A percentile compares a stretch with the other conserved stretches of the same genome.
Conservation (phyloP, 176 grass and related monocot species). For the Thinopyrum elongatum region DNA sequence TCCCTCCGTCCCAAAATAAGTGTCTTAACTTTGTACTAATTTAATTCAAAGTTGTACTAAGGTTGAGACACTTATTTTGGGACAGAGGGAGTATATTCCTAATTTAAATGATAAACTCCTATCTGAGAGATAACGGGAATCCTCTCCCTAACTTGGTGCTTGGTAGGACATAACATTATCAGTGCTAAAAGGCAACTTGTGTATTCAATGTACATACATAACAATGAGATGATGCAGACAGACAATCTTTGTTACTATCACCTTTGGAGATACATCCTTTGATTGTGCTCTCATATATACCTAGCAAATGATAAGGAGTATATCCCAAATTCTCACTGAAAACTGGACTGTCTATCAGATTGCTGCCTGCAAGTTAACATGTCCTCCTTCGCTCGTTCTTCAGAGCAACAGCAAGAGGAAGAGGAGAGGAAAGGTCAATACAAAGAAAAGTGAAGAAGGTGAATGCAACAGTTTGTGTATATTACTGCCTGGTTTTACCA, state of each 20-base stretch:
- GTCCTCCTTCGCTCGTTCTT: too few relatives aligned
- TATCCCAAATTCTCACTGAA: not conserved
- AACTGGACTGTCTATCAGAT: not conserved
- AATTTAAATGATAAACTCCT: not conserved
- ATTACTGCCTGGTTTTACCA: not conserved
- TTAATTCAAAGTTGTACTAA: too few relatives aligned
- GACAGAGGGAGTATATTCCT: too few relatives aligned
- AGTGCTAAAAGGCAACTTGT: not conserved
- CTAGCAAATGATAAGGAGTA: not conserved
- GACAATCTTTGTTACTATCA: not conserved
- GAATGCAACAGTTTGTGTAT: too few relatives aligned
- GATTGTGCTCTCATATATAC: not conserved
- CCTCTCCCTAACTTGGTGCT: not conserved
- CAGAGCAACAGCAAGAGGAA: constrained; percentile 54
- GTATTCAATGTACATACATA: not conserved
- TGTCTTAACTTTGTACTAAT: too few relatives aligned
- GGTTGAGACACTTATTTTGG: too few relatives aligned
- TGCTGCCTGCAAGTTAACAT: too few relatives aligned
- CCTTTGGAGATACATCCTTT: too few relatives aligned
- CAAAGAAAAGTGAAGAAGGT: constrained; percentile 40
- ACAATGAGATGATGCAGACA: not conserved
- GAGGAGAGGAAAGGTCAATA: constrained; percentile 70
- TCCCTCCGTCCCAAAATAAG: too few relatives aligned
- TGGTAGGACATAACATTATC: not conserved
- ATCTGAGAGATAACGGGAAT: too few relatives aligned